These are phyloP conservation scores for Fusarium solani-melongenae DNA, from an alignment of 2,329 filamentous ascomycete genomes.

Conservation along the genomic window DNA sequence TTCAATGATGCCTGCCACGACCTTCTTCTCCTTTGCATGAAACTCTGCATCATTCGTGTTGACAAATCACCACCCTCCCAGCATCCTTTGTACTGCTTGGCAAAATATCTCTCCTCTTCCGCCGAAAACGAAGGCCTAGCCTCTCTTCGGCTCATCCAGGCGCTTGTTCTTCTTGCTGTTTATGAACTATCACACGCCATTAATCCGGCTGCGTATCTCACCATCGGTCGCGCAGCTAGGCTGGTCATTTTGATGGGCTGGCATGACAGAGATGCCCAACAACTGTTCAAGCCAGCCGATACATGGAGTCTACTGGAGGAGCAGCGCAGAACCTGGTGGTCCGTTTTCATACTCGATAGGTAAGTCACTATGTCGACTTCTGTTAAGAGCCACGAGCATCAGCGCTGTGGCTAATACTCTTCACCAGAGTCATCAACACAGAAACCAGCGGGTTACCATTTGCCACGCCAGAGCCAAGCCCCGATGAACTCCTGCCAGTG, in stretches of 20 bases:
- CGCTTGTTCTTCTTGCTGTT: conserved; percentile 19
- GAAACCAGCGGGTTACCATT: conserved; percentile 3
- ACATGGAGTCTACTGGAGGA: conserved; percentile 34
- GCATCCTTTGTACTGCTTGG: conserved; percentile 12
- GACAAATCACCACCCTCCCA: background rate
- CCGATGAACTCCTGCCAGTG: conserved; percentile 24
- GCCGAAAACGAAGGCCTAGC: conserved; percentile 18
- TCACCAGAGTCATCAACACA: conserved; percentile 15
- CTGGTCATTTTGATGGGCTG: conserved; percentile 28
- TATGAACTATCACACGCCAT: conserved; percentile 28
- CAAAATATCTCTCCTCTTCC: conserved; percentile 15
- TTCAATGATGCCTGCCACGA: background rate
- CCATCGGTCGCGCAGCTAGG: conserved; percentile 30
- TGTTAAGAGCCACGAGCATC: background rate
- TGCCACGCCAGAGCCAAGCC: conserved; percentile 19
- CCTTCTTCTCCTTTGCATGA: conserved; percentile 34
- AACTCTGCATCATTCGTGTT: conserved; percentile 11
- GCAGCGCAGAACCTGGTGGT: conserved; percentile 34
- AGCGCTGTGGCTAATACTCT: background rate
- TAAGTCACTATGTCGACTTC: background rate
- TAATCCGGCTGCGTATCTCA: conserved; percentile 33
- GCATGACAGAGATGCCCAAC: conserved; percentile 10
- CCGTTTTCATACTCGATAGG: conserved; percentile 36
- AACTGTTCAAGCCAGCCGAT: conserved; percentile 24
- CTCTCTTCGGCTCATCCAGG: conserved; percentile 29